Evolutionary conservation across 75 land plant genomes (phyloP).

Genomic region (Picea sitchensis): DNA sequence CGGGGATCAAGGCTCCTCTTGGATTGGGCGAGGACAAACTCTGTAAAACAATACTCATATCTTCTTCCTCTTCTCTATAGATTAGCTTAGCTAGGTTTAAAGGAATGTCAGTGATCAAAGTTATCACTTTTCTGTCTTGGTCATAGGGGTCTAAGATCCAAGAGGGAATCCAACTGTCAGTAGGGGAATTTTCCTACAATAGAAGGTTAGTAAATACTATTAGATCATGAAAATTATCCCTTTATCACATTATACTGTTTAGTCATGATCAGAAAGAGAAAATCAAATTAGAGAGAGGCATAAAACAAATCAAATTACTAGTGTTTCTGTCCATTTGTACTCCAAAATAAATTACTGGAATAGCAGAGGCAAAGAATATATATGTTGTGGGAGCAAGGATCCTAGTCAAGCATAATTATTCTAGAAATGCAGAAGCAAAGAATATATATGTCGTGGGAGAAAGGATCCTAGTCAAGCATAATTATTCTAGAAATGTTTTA

Average conservation of each 20-base stretch:
- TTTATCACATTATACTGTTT: background rate
- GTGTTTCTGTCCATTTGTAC: slow-evolving; percentile 90
- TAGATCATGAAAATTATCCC: background rate
- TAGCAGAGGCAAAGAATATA: too few relatives aligned
- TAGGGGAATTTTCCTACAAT: background rate
- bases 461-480: slow-evolving; percentile 53
- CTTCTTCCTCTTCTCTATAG: too few relatives aligned
- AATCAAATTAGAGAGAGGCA: background rate
- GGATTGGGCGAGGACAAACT: too few relatives aligned
- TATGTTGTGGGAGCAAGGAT: background rate
- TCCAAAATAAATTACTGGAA: slow-evolving; percentile 62
- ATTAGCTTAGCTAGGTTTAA: too few relatives aligned
- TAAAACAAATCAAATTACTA: slow-evolving; percentile 30
- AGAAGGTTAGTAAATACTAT: background rate
- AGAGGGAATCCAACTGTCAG: too few relatives aligned
- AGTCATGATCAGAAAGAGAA: background rate
- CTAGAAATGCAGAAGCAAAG: slow-evolving; percentile 95
- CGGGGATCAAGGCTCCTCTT: too few relatives aligned
- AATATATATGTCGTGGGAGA: slow-evolving; percentile 97
- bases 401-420: background rate
- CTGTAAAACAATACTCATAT: too few relatives aligned
- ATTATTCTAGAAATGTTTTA: background rate
- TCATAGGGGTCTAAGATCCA: too few relatives aligned
- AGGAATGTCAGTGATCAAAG: too few relatives aligned
- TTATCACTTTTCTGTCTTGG: too few relatives aligned